Percentiles rank a stretch among this genome's conserved stretches.
phyloP scores from a whole-genome alignment of 208 protist species.

The Histomonas meleagridis region DNA sequence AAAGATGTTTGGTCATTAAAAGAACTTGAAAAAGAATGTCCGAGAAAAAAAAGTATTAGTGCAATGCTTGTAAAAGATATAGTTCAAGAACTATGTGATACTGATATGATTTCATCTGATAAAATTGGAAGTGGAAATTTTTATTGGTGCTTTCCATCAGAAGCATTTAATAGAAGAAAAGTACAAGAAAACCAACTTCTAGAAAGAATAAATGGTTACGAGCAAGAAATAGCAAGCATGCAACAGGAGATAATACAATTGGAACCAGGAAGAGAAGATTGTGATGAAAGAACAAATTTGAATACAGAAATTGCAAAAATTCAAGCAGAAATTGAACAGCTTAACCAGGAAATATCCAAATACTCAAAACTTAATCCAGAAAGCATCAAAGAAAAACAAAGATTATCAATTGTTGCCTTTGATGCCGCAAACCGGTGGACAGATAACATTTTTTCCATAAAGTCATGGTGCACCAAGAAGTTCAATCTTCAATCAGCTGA shows the following conservation, averaged over 20 bases:
- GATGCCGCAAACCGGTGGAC: conserved; percentile 33
- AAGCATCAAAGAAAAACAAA: background rate
- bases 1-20: background rate
- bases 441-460: background rate
- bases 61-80: conserved; percentile 27
- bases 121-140: conserved; percentile 31
- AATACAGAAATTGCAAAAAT: background rate
- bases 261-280: background rate
- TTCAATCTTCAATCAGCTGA: background rate
- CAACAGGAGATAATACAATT: background rate
- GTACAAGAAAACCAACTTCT: background rate
- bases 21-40: conserved; percentile 16
- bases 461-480: background rate
- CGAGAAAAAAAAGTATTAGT: conserved; percentile 5
- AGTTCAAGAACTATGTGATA: background rate
- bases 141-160: conserved; percentile 28
- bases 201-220: background rate
- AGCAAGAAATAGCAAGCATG: background rate
- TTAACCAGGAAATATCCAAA: background rate
- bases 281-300: background rate
- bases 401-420: background rate
- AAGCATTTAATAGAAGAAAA: conserved; percentile 29
- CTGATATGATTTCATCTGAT: background rate
- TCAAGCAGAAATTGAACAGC: background rate
- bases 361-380: background rate